Percentiles rank a stretch among this genome's conserved stretches.
These are phyloP conservation scores for Gentiana macrophylla DNA, from an alignment of 257 asterid genomes.

Conservation along the genomic window DNA sequence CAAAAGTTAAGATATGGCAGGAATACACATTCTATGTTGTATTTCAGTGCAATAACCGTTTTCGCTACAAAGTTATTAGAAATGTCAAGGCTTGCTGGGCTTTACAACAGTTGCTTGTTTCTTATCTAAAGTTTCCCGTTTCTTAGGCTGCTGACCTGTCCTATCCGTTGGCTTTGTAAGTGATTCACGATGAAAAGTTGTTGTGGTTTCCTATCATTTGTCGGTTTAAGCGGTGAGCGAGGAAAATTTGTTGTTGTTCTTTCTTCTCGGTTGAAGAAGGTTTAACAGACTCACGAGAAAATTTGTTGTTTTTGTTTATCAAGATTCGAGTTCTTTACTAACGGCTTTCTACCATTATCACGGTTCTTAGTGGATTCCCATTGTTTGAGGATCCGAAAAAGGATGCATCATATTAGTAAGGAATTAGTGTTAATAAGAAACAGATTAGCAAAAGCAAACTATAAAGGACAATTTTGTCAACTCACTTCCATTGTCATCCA, in stretches of 20 bases:
- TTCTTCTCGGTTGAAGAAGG: constrained; percentile 11
- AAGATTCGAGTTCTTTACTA: constrained; percentile 19
- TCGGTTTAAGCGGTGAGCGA: too few relatives aligned
- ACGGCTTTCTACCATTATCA: constrained; percentile 54
- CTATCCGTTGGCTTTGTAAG: constrained; percentile 25
- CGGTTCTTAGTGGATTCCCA: constrained; percentile 71
- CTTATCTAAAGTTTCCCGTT: constrained; percentile 29
- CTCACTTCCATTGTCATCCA: constrained; percentile 99
- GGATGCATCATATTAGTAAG: constrained; percentile 32
- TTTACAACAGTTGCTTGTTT: constrained; percentile 31
- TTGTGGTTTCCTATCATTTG: too few relatives aligned
- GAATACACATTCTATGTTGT: too few relatives aligned
- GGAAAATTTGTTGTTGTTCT: constrained; percentile 23
- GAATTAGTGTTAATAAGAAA: constrained; percentile 44
- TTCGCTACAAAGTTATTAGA: too few relatives aligned
- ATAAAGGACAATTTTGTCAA: constrained; percentile 22
- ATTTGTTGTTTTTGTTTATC: constrained; percentile 22
- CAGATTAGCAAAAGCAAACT: constrained; percentile 33
- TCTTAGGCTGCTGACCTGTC: constrained; percentile 35
- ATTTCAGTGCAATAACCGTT: too few relatives aligned
- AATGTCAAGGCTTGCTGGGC: constrained; percentile 33
- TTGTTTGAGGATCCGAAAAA: constrained; percentile 74
- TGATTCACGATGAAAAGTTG: constrained; percentile 13
- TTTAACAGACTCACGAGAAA: constrained; percentile 14
- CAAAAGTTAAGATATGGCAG: too few relatives aligned